These are phyloP conservation scores for Syzygium malaccense DNA, from an alignment of 441 rosid genomes.

Conservation along the genomic window DNA sequence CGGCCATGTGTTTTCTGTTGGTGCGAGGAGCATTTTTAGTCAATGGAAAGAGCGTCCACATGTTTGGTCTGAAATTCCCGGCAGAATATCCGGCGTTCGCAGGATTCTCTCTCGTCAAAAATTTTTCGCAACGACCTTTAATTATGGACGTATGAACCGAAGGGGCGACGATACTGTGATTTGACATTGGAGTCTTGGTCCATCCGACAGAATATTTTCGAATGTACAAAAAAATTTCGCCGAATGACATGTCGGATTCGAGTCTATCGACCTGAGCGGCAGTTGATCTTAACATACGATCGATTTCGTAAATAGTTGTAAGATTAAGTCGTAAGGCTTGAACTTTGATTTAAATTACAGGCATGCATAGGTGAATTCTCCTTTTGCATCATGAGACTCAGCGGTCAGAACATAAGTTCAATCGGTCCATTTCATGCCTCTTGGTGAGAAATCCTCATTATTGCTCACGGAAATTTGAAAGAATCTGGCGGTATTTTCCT, in stretches of 20 bases:
- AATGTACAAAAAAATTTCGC: background rate
- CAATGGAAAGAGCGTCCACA: background rate
- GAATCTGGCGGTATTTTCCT: background rate
- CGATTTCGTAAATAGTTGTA: background rate
- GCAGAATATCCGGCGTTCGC: background rate
- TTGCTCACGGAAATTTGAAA: background rate
- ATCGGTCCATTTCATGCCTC: background rate
- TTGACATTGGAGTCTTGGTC: background rate
- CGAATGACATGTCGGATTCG: background rate
- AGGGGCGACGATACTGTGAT: background rate
- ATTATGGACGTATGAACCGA: background rate
- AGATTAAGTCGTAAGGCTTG: background rate
- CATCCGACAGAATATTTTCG: background rate
- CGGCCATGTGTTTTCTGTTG: background rate
- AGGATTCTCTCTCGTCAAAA: background rate
- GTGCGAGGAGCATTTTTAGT: background rate
- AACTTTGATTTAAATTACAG: background rate
- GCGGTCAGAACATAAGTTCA: background rate
- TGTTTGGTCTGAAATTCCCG: background rate
- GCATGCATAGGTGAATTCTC: background rate
- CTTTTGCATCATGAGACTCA: background rate
- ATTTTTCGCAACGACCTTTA: background rate
- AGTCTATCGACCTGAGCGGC: background rate
- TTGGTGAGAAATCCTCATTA: background rate
- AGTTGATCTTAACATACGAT: background rate